Evolutionary conservation across 352 stramenopile species (phyloP).

Genomic region (Peronospora belbahrii): DNA sequence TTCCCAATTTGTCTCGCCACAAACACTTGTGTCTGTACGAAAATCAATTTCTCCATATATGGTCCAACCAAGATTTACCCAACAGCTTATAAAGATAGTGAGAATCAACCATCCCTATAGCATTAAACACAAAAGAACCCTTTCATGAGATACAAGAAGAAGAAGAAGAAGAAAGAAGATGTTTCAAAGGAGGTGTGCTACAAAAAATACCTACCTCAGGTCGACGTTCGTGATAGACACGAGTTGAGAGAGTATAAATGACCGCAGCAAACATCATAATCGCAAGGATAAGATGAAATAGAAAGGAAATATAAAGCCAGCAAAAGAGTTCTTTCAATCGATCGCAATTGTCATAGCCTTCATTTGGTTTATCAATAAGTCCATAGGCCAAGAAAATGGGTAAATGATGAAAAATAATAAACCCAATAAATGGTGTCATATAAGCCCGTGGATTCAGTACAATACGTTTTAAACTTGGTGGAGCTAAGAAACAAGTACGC

Average conservation of each 20-base stretch:
- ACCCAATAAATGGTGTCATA: constrained; percentile 45
- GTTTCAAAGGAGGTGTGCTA: too few species aligned
- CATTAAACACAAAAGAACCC: background rate
- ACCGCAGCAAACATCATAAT: constrained; percentile 34
- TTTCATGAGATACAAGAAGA: too few species aligned
- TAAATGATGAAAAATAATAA: constrained; percentile 55
- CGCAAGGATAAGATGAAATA: constrained; percentile 36
- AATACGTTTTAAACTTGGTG: constrained; percentile 48
- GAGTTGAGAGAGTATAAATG: constrained; percentile 40
- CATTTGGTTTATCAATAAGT: constrained; percentile 29
- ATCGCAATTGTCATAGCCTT: constrained; percentile 33
- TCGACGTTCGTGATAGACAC: constrained; percentile 44
- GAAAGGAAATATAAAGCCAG: constrained; percentile 49
- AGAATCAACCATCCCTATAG: constrained; percentile 45
- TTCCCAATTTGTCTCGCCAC: constrained; percentile 39
- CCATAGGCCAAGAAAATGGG: constrained; percentile 54
- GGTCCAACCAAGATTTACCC: constrained; percentile 43
- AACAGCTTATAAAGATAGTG: constrained; percentile 48
- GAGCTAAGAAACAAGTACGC: constrained; percentile 6
- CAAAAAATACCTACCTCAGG: constrained; percentile 30
- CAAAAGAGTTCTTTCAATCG: constrained; percentile 44
- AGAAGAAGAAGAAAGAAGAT: too few species aligned
- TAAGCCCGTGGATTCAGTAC: constrained; percentile 78
- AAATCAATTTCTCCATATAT: constrained; percentile 51
- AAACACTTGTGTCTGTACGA: constrained; percentile 41